Evolutionary conservation across 495 filamentous ascomycete species (phyloP).

Genomic region (Tetracladium marchalianum): DNA sequence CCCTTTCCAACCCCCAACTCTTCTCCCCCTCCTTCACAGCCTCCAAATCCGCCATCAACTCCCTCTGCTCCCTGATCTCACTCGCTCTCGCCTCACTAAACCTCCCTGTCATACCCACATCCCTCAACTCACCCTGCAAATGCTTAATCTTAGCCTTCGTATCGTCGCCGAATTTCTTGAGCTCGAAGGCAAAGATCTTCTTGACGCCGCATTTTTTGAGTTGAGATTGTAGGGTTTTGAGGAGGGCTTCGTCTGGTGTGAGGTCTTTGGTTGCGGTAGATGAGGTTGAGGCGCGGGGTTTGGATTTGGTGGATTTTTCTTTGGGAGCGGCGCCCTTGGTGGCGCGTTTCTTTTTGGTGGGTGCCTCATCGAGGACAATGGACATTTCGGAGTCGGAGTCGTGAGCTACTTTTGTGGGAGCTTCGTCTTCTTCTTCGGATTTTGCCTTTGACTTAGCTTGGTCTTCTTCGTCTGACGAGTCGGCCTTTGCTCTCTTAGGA

Average conservation of each 20-base stretch:
- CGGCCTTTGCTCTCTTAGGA: slow-evolving; percentile 19
- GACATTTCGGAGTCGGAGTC: slow-evolving; percentile 76
- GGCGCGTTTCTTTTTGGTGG: slow-evolving; percentile 32
- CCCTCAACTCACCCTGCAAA: slow-evolving; percentile 64
- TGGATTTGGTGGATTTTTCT: slow-evolving; percentile 14
- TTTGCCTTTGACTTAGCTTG: neutral
- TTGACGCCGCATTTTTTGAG: slow-evolving; percentile 87
- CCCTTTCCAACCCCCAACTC: slow-evolving; percentile 54
- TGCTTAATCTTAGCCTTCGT: slow-evolving; percentile 73
- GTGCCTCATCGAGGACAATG: slow-evolving; percentile 60
- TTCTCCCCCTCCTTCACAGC: slow-evolving; percentile 69
- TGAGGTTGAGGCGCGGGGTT: slow-evolving; percentile 1
- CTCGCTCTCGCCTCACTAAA: slow-evolving; percentile 75
- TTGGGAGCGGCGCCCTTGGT: slow-evolving; percentile 23
- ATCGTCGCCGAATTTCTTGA: slow-evolving; percentile 60
- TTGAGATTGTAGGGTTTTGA: slow-evolving; percentile 84
- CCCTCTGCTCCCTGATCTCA: slow-evolving; percentile 75
- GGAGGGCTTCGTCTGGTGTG: slow-evolving; percentile 63
- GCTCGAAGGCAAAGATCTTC: slow-evolving; percentile 81
- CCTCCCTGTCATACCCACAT: slow-evolving; percentile 78
- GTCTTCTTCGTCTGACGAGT: slow-evolving; percentile 17
- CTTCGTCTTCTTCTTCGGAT: slow-evolving; percentile 5
- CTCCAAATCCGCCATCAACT: slow-evolving; percentile 73
- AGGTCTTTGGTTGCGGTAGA: slow-evolving; percentile 29
- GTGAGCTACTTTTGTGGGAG: slow-evolving; percentile 23